Evolutionary conservation across 805 yeast genomes (phyloP), one percentile per base, ranked within the genome.

Genomic region (Zygotorulaspora danielsina): DNA sequence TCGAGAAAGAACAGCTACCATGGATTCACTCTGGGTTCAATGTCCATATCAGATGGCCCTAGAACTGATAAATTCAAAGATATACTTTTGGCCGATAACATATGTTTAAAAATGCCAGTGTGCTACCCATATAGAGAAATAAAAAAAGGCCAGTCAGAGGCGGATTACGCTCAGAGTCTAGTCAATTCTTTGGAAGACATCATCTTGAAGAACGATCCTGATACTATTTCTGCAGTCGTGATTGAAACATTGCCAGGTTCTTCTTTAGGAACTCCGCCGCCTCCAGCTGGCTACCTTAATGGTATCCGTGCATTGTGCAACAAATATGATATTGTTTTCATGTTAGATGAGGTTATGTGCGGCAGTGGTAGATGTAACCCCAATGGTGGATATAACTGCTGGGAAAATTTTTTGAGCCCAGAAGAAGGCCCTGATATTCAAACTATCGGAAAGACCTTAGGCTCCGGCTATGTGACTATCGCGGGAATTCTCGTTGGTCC

Each of bases 331-430:
- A 65, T 70, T 30, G 55, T 73, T 32, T 59, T 75, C 49, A 63
- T 71, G 58, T 56, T 72, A 31, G 79, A 75, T 49, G 79, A 75
- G 57, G 74, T 73, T 31, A 72, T 73, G 77, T 72, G 76, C 52
- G 79, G 79, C 28, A 66, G 71, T 28, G 79, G 78, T 18, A 66
- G 79, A 50, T 59, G 68, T 43, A 48, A 51, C 41, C 24, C 24
- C 10, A 46, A 54, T 19, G 78, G 78, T 27, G 63, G 66, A 17
- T 63, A 65, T 44, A 65, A 61, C 55, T 72, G 71, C 41, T 72
- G 73, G 69, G 73, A 70, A 51, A 66, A 66, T 45, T 67, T 52
- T 41, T 54, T 66, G 52, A 58, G 49, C 21, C 48, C 54, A n/a
- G 64, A 59, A n/a, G 66, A 57, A 32, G 55, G 58, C 26, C 78